Conservation (phyloP, 2,329 filamentous ascomycete species). For the Stagonosporopsis chrysanthemi region DNA sequence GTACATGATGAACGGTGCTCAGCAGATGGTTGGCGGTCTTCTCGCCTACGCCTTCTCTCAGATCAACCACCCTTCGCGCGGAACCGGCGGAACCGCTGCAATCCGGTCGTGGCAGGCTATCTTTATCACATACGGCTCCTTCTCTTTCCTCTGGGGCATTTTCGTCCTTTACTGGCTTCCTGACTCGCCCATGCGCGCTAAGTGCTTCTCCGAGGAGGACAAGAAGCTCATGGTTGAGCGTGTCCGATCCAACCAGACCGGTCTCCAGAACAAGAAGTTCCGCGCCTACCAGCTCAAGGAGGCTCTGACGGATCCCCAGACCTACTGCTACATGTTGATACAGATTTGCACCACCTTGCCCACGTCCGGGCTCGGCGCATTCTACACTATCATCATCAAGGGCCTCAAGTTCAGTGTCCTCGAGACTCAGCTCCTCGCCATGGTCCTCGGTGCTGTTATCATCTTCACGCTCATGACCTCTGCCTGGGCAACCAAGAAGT, state of each 20-base stretch:
- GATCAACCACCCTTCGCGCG: slow-evolving; percentile 30
- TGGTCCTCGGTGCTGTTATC: slow-evolving; percentile 78
- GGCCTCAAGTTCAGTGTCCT: slow-evolving; percentile 69
- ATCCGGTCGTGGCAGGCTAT: slow-evolving; percentile 73
- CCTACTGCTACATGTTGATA: slow-evolving; percentile 64
- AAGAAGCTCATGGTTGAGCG: slow-evolving; percentile 64
- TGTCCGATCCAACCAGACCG: slow-evolving; percentile 56
- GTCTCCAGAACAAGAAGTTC: slow-evolving; percentile 59
- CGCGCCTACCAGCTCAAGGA: slow-evolving; percentile 62
- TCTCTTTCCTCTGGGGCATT: slow-evolving; percentile 69
- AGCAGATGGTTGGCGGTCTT: slow-evolving; percentile 76
- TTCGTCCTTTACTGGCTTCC: slow-evolving; percentile 57
- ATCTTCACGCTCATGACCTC: slow-evolving; percentile 73
- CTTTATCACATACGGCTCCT: slow-evolving; percentile 70
- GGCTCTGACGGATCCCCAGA: slow-evolving; percentile 69
- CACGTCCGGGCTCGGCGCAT: slow-evolving; percentile 75
- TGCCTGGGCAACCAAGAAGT: slow-evolving; percentile 72
- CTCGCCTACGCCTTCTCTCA: slow-evolving; percentile 61
- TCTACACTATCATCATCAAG: slow-evolving; percentile 77
- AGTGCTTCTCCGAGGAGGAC: slow-evolving; percentile 71
- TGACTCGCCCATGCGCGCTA: slow-evolving; percentile 74
- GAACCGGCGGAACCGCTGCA: slow-evolving; percentile 49
- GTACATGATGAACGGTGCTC: slow-evolving; percentile 78
- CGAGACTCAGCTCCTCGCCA: slow-evolving; percentile 75
- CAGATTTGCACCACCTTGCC: slow-evolving; percentile 76